A percentile compares a stretch with the other conserved stretches of the same genome.
These are phyloP conservation scores for Cyclospora cayetanensis DNA, from an alignment of 169 alveolate species.

Conservation along the genomic window DNA sequence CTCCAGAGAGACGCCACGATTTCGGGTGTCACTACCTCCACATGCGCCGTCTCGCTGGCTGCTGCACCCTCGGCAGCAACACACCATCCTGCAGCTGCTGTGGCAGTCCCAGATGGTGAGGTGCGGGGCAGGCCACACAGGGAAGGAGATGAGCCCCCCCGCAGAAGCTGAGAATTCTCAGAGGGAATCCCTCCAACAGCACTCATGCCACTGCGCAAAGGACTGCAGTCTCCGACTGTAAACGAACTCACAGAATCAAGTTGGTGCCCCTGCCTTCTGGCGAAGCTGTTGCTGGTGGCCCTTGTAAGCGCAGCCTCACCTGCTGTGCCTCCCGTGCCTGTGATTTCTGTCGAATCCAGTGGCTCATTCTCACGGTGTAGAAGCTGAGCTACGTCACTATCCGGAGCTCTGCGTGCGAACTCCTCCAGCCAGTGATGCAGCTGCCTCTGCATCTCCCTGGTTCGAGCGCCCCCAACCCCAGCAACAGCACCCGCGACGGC, in stretches of 20 bases:
- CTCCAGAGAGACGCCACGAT: conserved; percentile 8
- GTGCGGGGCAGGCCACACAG: not conserved
- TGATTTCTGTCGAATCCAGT: not conserved
- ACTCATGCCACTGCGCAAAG: not conserved
- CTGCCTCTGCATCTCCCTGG: conserved; percentile 68
- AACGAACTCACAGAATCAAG: no score
- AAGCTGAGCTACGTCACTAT: conserved; percentile 70
- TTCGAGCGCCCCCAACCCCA: conserved; percentile 62
- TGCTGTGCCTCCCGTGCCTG: not conserved
- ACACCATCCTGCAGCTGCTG: conserved; percentile 18
- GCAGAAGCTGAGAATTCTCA: not conserved
- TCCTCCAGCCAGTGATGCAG: conserved; percentile 68
- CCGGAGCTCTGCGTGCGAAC: conserved; percentile 61
- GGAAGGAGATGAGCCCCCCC: conserved; percentile 18
- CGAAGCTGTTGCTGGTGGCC: not conserved
- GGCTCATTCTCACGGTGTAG: conserved; percentile 38
- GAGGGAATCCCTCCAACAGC: not conserved
- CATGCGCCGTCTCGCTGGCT: not conserved
- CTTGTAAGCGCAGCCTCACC: no score
- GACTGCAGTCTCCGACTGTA: no score
- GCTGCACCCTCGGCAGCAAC: not conserved
- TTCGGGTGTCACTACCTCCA: not conserved
- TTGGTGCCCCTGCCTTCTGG: not conserved
- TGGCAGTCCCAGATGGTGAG: not conserved
- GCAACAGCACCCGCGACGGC: conserved; percentile 67